Evolutionary conservation across 495 filamentous ascomycete species (phyloP), one percentile per base, ranked within the genome.

Genomic region (Aspergillus bridgeri): DNA sequence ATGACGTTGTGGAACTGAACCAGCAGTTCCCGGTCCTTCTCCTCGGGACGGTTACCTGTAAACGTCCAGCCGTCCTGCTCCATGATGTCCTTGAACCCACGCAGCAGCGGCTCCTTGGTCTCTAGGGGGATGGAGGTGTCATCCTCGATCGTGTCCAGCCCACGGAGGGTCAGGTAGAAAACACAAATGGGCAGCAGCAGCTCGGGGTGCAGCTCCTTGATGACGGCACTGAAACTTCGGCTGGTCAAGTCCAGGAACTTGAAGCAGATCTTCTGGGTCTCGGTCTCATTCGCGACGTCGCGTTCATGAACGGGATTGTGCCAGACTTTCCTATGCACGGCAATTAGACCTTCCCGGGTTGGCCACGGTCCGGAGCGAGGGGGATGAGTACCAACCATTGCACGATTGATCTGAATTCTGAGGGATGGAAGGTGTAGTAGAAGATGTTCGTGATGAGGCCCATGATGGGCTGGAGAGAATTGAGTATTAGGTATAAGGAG

Each of bases 61-160:
- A 89, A 98, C 4, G 80, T 94, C 94, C 94, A 98, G 23, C 91
- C 91, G 62, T 96, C 88, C 60, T 88, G 75, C 56, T 90, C 88
- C 50, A 96, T 75, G 63, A 85, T 76, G 54, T 87, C 75, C 65
- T 91, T 77, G 73, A 98, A 98, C 42, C 87, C 77, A 29, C 94
- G 82, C 29, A 98, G 78, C 44, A 97, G 73, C 4, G 91, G 91
- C 70, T 94, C 92, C 78, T 98, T 98, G 59, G 80, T 83, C 55
- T 79, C 78, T 9, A 91, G 73, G 1, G 86, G 79, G 53, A 98
- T 86, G 4, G 94, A 96, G 84, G 96, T 98, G 72, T 98, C 94
- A 81, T 98, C 94, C 74, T 98, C 94, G 56, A 98, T 90, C 19
- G 94, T 98, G 69, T 98, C 94, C 48, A 98, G 81, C 8, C 88